Conservation (phyloP, 306 rosid genomes). For the Glycine tomentella region DNA sequence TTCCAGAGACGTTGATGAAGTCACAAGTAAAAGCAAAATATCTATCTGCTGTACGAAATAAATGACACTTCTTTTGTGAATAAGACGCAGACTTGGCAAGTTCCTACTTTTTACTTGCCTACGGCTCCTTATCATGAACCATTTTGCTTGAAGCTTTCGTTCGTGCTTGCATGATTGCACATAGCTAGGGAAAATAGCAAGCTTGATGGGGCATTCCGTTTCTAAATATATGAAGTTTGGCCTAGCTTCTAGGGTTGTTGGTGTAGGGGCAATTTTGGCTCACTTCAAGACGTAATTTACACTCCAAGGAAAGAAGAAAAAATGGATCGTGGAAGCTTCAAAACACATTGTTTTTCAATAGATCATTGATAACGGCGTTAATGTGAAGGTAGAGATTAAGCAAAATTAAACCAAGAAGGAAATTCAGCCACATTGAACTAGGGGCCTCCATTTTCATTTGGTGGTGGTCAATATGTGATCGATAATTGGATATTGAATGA, state of each 20-base stretch:
- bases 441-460: neutral
- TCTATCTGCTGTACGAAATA: neutral
- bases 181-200: constrained; percentile 57
- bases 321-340: constrained; percentile 61
- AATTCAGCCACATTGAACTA: constrained; percentile 23
- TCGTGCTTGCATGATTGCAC: constrained; percentile 63
- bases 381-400: constrained; percentile 41
- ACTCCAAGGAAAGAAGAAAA: constrained; percentile 68
- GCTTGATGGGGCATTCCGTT: constrained; percentile 70
- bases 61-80: constrained; percentile 13
- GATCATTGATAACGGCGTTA: constrained; percentile 25
- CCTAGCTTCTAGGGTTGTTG: constrained; percentile 55
- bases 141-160: constrained; percentile 43
- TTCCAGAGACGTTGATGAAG: constrained; percentile 20
- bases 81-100: constrained; percentile 11
- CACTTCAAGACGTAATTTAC: constrained; percentile 67
- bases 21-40: constrained; percentile 29
- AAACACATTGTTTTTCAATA: constrained; percentile 55
- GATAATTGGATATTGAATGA: neutral
- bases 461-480: neutral
- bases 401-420: constrained; percentile 20
- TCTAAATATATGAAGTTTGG: constrained; percentile 65
- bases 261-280: constrained; percentile 61
- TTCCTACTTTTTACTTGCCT: constrained; percentile 62
- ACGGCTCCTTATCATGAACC: constrained; percentile 66